Conservation (phyloP, 176 grass and related monocot genomes). For the Typha latifolia region DNA sequence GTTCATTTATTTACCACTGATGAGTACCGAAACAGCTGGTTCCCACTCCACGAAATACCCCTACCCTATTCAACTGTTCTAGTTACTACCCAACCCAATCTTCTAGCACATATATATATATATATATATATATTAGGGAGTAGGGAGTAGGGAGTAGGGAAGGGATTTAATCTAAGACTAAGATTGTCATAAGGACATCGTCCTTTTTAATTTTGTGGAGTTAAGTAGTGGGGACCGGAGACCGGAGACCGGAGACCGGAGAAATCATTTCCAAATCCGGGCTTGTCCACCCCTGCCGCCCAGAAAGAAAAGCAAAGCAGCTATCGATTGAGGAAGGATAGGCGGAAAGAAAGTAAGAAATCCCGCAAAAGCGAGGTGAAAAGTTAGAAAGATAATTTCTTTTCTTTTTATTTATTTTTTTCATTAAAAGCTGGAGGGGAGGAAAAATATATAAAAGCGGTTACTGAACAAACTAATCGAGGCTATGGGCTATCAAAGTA, state of each 20-base stretch:
- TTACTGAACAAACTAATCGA: no score
- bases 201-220: neutral
- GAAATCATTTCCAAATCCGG: constrained; percentile 36
- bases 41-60: constrained; percentile 24
- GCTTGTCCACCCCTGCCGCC: constrained; percentile 29
- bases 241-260: neutral
- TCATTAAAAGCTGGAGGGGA: constrained; percentile 26
- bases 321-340: constrained; percentile 12
- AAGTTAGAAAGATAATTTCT: neutral
- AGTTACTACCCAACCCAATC: no score
- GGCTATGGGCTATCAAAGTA: no score
- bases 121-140: neutral
- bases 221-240: no score
- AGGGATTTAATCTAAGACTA: constrained; percentile 9
- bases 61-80: neutral
- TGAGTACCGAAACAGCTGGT: constrained; percentile 22
- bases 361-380: neutral
- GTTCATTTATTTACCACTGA: constrained; percentile 2
- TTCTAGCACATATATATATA: no score
- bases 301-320: constrained; percentile 48
- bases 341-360: neutral
- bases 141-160: neutral
- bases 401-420: no score
- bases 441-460: no score
- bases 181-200: neutral